These are phyloP conservation scores for Bipolaris oryzae DNA, from an alignment of 2,329 filamentous ascomycete species.

Conservation along the genomic window DNA sequence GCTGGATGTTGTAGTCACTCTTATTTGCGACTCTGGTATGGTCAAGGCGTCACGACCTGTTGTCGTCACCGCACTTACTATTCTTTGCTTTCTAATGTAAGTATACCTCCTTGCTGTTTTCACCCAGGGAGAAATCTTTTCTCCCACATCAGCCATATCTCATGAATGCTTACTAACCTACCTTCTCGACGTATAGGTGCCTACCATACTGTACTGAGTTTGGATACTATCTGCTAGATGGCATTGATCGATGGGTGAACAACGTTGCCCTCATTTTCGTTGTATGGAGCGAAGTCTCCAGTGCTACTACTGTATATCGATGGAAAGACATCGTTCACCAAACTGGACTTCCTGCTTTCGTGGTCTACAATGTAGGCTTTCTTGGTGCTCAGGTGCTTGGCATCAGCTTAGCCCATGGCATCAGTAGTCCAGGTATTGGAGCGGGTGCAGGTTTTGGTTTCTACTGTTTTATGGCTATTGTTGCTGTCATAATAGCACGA, in stretches of 20 bases:
- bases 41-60: constrained; percentile 54
- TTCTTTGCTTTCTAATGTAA: constrained; percentile 58
- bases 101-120: not conserved
- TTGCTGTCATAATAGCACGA: constrained; percentile 51
- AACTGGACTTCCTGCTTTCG: constrained; percentile 53
- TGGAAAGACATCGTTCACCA: constrained; percentile 57
- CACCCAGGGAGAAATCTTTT: not conserved
- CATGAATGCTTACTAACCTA: not conserved
- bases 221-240: constrained; percentile 62
- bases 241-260: constrained; percentile 63
- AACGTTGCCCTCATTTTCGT: constrained; percentile 62
- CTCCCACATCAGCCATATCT: not conserved
- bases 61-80: constrained; percentile 58
- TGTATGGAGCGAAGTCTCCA: constrained; percentile 60
- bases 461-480: constrained; percentile 53
- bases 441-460: constrained; percentile 61
- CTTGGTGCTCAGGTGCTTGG: constrained; percentile 61
- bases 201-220: constrained; percentile 64
- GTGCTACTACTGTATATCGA: constrained; percentile 60
- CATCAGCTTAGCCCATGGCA: constrained; percentile 57
- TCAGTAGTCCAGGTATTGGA: constrained; percentile 51
- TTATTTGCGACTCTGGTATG: constrained; percentile 60
- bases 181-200: constrained; percentile 35
- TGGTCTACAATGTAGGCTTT: constrained; percentile 59
- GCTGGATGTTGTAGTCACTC: constrained; percentile 62